Evolutionary conservation across 306 rosid species (phyloP).

Genomic region (Castanea crenata): DNA sequence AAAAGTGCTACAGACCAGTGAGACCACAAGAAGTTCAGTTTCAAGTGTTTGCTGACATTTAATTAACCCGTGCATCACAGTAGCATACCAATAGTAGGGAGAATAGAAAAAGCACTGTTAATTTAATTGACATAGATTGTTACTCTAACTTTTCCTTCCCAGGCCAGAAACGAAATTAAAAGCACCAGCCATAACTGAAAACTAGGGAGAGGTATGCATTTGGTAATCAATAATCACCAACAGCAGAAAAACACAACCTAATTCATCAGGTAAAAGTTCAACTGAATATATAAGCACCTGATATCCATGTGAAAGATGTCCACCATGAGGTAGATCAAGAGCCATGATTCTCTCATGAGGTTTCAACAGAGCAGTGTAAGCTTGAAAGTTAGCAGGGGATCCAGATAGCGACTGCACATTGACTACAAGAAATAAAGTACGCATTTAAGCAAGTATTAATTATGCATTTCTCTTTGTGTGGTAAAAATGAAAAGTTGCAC

Average conservation of each 20-base stretch:
- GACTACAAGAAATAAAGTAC: constrained; percentile 52
- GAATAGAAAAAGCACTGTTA: background rate
- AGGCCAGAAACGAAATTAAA: background rate
- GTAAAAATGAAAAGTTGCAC: constrained; percentile 4
- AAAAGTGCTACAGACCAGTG: background rate
- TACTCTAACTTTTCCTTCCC: background rate
- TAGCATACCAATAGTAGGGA: background rate
- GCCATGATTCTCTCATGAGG: constrained; percentile 99
- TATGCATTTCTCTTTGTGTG: background rate
- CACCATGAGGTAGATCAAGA: constrained; percentile 95
- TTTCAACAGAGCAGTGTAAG: constrained; percentile 84
- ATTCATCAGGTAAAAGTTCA: background rate
- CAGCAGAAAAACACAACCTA: background rate
- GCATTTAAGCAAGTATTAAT: constrained; percentile 22
- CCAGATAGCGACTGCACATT: constrained; percentile 93
- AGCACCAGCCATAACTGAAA: constrained; percentile 5
- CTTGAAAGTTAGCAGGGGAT: constrained; percentile 96
- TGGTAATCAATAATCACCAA: background rate
- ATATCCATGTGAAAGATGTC: constrained; percentile 96
- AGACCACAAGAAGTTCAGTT: background rate
- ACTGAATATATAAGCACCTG: constrained; percentile 48
- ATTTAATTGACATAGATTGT: background rate
- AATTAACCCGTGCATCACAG: too few species aligned
- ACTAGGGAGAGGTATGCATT: background rate
- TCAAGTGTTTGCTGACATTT: background rate